Percentiles rank a stretch among this genome's conserved stretches.
phyloP scores from a whole-genome alignment of 345 rosid species.

The Rhizophora mangle region DNA sequence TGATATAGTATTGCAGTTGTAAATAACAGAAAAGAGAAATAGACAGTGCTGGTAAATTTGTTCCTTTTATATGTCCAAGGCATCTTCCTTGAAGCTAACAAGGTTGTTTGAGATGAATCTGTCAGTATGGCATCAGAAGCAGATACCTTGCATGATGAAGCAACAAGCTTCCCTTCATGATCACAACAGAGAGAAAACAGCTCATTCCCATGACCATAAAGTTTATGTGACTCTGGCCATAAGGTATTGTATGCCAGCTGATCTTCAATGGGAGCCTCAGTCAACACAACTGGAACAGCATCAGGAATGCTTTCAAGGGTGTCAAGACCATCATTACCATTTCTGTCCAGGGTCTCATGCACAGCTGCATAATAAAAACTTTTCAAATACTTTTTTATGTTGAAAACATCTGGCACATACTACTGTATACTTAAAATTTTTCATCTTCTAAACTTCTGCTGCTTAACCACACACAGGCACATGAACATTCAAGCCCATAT shows the following conservation, averaged over 20 bases:
- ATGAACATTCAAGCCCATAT: background rate
- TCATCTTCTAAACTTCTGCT: background rate
- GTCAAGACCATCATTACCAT: slow-evolving; percentile 58
- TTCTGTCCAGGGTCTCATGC: slow-evolving; percentile 42
- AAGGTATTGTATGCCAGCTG: slow-evolving; percentile 85
- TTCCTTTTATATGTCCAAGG: background rate
- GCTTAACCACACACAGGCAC: too few species aligned
- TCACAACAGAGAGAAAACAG: slow-evolving; percentile 76
- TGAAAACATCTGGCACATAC: background rate
- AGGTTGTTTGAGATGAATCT: background rate
- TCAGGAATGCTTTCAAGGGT: slow-evolving; percentile 90
- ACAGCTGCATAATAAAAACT: slow-evolving; percentile 49
- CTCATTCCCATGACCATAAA: slow-evolving; percentile 94
- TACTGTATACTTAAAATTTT: slow-evolving; percentile 1
- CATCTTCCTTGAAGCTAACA: background rate
- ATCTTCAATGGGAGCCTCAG: slow-evolving; percentile 89
- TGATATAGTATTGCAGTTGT: background rate
- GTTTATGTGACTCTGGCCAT: slow-evolving; percentile 96
- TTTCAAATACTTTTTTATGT: slow-evolving; percentile 10
- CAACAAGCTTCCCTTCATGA: slow-evolving; percentile 70
- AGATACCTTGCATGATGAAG: slow-evolving; percentile 93
- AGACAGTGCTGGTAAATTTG: background rate
- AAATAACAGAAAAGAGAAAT: background rate
- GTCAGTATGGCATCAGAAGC: background rate
- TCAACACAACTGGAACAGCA: slow-evolving; percentile 81